Base-by-base conservation (phyloP, 2,329 filamentous ascomycete genomes). In the Endoconidiophora polonica region DNA sequence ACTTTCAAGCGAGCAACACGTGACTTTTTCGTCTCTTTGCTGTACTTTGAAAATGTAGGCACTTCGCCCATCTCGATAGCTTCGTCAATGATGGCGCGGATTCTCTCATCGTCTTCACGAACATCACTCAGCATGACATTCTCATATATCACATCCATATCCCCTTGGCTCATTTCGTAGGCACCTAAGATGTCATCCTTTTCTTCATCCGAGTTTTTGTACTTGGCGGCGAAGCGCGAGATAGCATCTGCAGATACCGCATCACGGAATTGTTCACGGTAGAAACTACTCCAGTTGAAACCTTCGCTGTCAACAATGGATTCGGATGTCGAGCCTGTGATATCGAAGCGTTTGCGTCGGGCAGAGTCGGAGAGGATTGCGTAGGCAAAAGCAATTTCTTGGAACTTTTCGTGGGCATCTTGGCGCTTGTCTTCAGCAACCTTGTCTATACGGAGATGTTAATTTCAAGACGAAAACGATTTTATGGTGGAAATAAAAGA, bases 221-320 rank as follows among this genome's bases (percentile, higher is more conserved):
- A 98, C 56, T 81, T 72, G 26, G 71, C 68, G 53, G 83, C 76
- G 59, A 96, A 85, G 50, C 79, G 75, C 50, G 81, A 73, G 57
- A 98, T 90, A 3, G 77, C 76, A 54, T 85, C 79, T 2, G 72
- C 68, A 16, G 78, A 87, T 46, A 98, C 72, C 23, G 86, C 73
- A 51, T 88, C 81, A 46, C 76, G 76, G 63, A 81, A 94, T 58
- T 94, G 87, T 56, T 82, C 79, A 49, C 80, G 77, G 70, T 93
- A 98, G 69, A 87, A 98, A 44, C 84, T 81, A 49, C 76, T 72
- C 91, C 91, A 98, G 69, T 86, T 77, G 67, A 96, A 98, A 49
- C 81, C 83, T 53, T 85, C 80, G 3, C 76, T 74, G 61, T 86
- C 82, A 29, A 81, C 74, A 20, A 94, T 76, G 6, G 79, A 81